Conservation (phyloP, 139 green algal genomes). For the Medakamo hakoo region DNA sequence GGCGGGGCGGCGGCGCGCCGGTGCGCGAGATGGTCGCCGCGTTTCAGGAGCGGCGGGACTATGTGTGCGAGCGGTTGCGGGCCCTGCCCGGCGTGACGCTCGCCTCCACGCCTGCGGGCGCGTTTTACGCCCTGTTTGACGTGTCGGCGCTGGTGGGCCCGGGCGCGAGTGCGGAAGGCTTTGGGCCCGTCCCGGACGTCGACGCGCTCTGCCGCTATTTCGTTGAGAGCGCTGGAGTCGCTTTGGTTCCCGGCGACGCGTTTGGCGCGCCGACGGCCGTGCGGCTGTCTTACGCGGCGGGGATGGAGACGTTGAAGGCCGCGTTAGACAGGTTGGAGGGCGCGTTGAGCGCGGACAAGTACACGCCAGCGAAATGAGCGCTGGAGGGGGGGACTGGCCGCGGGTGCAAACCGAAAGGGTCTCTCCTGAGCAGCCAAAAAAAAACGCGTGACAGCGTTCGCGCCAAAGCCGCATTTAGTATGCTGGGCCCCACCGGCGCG, state of each 20-base stretch:
- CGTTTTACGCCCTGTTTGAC: slow-evolving; percentile 92
- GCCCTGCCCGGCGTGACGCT: slow-evolving; percentile 60
- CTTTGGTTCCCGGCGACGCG: slow-evolving; percentile 82
- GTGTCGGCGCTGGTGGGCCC: slow-evolving; percentile 59
- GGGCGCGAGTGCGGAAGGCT: slow-evolving; percentile 33
- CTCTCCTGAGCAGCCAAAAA: background rate
- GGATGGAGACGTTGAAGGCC: slow-evolving; percentile 50
- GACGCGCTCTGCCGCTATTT: slow-evolving; percentile 70
- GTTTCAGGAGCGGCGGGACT: slow-evolving; percentile 60
- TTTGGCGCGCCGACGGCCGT: slow-evolving; percentile 80
- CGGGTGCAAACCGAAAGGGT: background rate
- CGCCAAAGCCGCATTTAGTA: no score
- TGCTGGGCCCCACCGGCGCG: no score
- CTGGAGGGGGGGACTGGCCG: background rate
- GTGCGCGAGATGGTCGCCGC: slow-evolving; percentile 66
- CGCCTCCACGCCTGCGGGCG: slow-evolving; percentile 42
- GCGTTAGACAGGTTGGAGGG: slow-evolving; percentile 56
- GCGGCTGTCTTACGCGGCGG: slow-evolving; percentile 86
- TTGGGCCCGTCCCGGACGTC: slow-evolving; percentile 53
- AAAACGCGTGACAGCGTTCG: background rate
- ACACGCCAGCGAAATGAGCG: no score
- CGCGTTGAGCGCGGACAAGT: slow-evolving; percentile 31
- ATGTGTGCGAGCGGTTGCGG: slow-evolving; percentile 43
- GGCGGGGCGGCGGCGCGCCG: slow-evolving; percentile 43
- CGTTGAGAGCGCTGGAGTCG: slow-evolving; percentile 50